Evolutionary conservation across 208 protist genomes (phyloP), one percentile per base, ranked within the genome.

Genomic region (Leishmania arabica): DNA sequence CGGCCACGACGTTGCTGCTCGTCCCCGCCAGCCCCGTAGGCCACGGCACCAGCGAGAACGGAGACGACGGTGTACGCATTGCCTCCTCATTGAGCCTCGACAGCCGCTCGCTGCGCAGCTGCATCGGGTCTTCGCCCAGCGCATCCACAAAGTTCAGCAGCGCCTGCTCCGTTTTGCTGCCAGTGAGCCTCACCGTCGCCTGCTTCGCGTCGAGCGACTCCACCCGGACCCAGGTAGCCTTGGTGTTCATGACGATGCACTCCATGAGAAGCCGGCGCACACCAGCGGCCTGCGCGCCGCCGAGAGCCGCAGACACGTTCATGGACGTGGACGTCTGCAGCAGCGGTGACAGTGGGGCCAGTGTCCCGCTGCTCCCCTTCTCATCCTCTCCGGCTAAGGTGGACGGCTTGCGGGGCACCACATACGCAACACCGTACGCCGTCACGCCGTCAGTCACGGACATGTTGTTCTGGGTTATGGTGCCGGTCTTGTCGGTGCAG

Each of bases 401-500:
- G 2, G n/a, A 27, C 27, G 24, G 27, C 60, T 58, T 76, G 72
- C 53, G 77, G 6, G 77, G 73, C 40, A 81, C 75, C 15, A 60
- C 66, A 54, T 75, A 82, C 19, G 78, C 65, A 3, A 54, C 69
- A 8, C 65, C 79, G 72, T 89, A 88, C 15, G 75, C 13, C 19
- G 83, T 79, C 21, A 88, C 90, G 79, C 87, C 90, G 74, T 88
- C 69, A 2, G 85, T 84, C 8, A 99, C 95, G 58, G 80, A 95
- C 98, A 99, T 99, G 54, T 92, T 75, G 76, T 98, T 97, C 45
- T 83, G 68, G 42, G 98, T 99, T 21, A 99, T 81, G n/a, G 98
- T 99, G 15, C 98, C 98, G n/a, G 95, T 97, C 82, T 98, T 98
- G 87, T 99, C 98, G 6, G 89, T 97, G 87, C 97, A 99, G 64